Percentiles rank a stretch among this genome's conserved stretches.
These are phyloP conservation scores for Platanthera zijinensis DNA, from an alignment of 106 monocot species.

Conservation along the genomic window DNA sequence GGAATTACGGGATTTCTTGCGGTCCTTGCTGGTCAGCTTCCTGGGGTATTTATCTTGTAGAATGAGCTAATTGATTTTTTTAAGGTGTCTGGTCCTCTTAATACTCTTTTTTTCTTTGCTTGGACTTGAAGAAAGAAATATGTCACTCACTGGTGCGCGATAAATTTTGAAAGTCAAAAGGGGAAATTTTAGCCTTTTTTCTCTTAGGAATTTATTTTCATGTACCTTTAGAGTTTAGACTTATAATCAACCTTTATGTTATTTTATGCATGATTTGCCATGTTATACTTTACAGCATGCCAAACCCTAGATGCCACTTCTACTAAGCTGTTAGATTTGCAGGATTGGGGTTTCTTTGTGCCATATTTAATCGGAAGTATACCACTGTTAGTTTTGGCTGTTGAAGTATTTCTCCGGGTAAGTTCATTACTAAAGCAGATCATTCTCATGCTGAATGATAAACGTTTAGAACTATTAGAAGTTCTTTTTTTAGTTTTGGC, in stretches of 20 bases:
- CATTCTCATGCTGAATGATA: background rate
- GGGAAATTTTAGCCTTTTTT: background rate
- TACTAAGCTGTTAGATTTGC: constrained; percentile 15
- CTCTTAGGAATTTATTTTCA: background rate
- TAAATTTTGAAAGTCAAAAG: background rate
- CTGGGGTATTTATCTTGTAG: constrained; percentile 56
- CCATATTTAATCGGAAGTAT: constrained; percentile 92
- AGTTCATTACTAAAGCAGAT: background rate
- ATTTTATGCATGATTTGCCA: background rate
- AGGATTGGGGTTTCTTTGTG: constrained; percentile 98
- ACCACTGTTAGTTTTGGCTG: constrained; percentile 80
- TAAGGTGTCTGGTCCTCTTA: background rate
- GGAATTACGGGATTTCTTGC: constrained; percentile 86
- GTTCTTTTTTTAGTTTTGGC: background rate
- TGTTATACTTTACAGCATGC: background rate
- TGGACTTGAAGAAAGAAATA: background rate
- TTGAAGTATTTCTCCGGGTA: constrained; percentile 96
- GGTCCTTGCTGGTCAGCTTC: constrained; percentile 85
- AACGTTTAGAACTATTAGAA: background rate
- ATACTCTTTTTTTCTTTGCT: background rate
- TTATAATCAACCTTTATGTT: background rate
- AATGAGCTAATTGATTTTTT: background rate
- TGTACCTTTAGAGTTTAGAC: background rate
- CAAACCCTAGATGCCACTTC: background rate
- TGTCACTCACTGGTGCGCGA: background rate